These are phyloP conservation scores for Mrakiaceae sp. DNA, from an alignment of 1,284 basidiomycete species.

Conservation along the genomic window DNA sequence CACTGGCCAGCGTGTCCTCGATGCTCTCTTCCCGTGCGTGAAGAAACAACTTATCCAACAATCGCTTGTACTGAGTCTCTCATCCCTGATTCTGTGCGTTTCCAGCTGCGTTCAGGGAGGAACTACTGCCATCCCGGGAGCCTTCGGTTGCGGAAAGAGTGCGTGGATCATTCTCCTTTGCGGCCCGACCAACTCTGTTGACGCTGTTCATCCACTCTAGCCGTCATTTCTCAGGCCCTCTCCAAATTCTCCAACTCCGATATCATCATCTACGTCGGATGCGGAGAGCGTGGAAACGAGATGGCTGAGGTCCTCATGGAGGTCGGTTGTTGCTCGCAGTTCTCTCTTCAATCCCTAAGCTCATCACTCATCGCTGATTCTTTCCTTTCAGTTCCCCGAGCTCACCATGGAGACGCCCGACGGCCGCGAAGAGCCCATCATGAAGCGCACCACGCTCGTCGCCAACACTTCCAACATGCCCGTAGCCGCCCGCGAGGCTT, in stretches of 20 bases:
- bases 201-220: not conserved
- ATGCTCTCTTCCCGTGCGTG: conserved; percentile 96
- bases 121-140: conserved; percentile 97
- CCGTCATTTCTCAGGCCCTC: conserved; percentile 54
- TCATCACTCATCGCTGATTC: not conserved
- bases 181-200: not conserved
- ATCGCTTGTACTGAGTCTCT: too few species aligned
- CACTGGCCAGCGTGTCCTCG: conserved; percentile 94
- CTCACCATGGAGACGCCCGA: conserved; percentile 81
- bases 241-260: conserved; percentile 99
- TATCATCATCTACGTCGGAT: conserved; percentile 90
- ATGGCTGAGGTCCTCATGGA: conserved; percentile 99
- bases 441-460: conserved; percentile 98
- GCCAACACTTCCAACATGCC: conserved; percentile 99
- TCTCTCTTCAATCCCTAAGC: not conserved
- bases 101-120: conserved; percentile 89
- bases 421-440: conserved; percentile 92
- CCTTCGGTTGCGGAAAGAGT: conserved; percentile 66
- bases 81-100: not conserved
- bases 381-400: conserved; percentile 66
- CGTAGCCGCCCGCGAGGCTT: conserved; percentile 97
- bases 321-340: conserved; percentile 37
- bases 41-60: too few species aligned
- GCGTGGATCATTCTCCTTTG: not conserved
- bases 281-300: conserved; percentile 44